Conservation (phyloP, 108 stramenopile genomes). For the Nitzschia putrida region DNA sequence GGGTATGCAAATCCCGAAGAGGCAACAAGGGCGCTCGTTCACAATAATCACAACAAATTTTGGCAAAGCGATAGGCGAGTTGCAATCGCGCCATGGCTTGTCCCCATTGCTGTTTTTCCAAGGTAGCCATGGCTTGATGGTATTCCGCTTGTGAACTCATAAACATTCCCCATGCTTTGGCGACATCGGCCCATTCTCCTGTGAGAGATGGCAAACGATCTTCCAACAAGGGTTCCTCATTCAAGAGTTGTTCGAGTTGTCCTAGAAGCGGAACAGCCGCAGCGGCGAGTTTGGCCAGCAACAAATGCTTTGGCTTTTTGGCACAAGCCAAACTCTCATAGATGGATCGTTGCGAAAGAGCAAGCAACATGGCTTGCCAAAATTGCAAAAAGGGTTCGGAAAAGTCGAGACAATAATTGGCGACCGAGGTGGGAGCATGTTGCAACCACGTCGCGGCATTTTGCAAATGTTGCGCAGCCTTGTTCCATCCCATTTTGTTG, state of each 20-base stretch:
- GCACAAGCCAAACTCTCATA: conserved; percentile 42
- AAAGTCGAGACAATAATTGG: conserved; percentile 19
- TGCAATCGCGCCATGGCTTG: conserved; percentile 35
- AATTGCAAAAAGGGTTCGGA: conserved; percentile 29
- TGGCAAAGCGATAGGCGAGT: conserved; percentile 14
- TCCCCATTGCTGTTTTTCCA: conserved; percentile 31
- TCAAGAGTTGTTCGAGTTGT: conserved; percentile 18
- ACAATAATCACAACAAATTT: conserved; percentile 6
- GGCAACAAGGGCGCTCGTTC: conserved; percentile 6
- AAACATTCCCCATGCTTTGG: conserved; percentile 38
- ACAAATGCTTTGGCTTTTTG: conserved; percentile 32
- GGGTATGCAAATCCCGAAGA: conserved; percentile 8
- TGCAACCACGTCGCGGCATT: conserved; percentile 43
- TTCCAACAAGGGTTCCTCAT: not conserved
- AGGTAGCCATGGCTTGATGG: conserved; percentile 38
- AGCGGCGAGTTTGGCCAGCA: conserved; percentile 49
- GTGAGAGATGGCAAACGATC: conserved; percentile 7
- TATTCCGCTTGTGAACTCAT: conserved; percentile 44
- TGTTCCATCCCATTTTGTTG: conserved; percentile 26
- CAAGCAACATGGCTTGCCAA: conserved; percentile 47
- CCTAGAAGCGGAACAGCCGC: conserved; percentile 41
- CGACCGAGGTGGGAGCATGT: conserved; percentile 12
- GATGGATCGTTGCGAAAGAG: conserved; percentile 44
- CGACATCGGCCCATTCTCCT: conserved; percentile 27
- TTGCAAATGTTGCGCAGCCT: conserved; percentile 41